Evolutionary conservation across 2,329 filamentous ascomycete species (phyloP).

Genomic region (Alternaria gaisen): DNA sequence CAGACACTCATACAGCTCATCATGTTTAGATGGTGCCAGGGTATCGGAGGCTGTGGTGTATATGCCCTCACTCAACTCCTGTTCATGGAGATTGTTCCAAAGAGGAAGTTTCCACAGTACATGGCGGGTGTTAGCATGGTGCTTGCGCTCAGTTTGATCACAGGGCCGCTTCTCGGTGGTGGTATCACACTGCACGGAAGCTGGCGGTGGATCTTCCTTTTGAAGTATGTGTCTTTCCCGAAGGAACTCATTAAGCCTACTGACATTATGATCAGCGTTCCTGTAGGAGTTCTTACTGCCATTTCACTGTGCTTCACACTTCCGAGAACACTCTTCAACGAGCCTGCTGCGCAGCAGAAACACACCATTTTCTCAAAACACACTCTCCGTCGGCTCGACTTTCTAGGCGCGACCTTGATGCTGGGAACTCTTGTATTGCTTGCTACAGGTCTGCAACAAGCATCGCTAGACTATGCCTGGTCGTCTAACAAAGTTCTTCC

Average conservation of each 20-base stretch:
- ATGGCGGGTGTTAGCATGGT: slow-evolving; percentile 14
- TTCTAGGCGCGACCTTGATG: slow-evolving; percentile 24
- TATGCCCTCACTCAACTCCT: slow-evolving; percentile 41
- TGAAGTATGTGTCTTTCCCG: slow-evolving; percentile 23
- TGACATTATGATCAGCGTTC: slow-evolving; percentile 19
- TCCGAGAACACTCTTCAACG: slow-evolving; percentile 10
- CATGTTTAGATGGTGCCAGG: slow-evolving; percentile 46
- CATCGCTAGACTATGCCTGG: slow-evolving; percentile 15
- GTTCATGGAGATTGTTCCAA: slow-evolving; percentile 40
- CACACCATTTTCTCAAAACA: slow-evolving; percentile 1
- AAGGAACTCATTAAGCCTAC: background rate
- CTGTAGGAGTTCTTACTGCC: slow-evolving; percentile 7
- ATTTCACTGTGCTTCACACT: slow-evolving; percentile 7
- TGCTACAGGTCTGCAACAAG: slow-evolving; percentile 29
- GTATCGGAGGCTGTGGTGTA: slow-evolving; percentile 46
- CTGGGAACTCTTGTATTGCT: slow-evolving; percentile 24
- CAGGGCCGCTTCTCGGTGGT: slow-evolving; percentile 25
- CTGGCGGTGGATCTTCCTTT: slow-evolving; percentile 32
- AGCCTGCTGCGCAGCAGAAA: slow-evolving; percentile 9
- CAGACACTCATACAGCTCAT: slow-evolving; percentile 44
- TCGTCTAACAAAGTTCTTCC: slow-evolving; percentile 19
- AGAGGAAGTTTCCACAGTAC: slow-evolving; percentile 13
- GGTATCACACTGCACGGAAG: slow-evolving; percentile 11
- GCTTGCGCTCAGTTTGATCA: slow-evolving; percentile 15
- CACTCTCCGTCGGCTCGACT: slow-evolving; percentile 15